These are phyloP conservation scores for Aureobasidium sp. DNA, from an alignment of 2,329 filamentous ascomycete species.

Conservation along the genomic window DNA sequence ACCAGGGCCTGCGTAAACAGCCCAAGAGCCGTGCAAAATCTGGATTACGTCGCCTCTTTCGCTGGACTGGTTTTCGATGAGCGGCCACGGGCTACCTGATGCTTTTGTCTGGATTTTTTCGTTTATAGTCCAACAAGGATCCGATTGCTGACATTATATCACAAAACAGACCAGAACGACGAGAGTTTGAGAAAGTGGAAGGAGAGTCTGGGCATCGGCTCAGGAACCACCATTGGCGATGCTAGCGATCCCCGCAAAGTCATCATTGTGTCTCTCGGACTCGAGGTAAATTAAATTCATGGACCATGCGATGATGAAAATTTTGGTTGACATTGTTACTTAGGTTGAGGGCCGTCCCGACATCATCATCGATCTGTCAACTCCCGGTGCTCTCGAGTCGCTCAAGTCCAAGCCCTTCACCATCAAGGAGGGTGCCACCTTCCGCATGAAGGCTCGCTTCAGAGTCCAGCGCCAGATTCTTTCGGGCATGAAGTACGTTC, in stretches of 20 bases:
- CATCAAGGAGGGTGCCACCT: conserved; percentile 91
- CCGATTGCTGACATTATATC: background rate
- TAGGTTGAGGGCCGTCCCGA: conserved; percentile 66
- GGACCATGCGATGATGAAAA: background rate
- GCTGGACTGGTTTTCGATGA: conserved; percentile 3
- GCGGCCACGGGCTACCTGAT: background rate
- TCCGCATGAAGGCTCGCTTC: conserved; percentile 91
- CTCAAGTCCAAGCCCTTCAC: conserved; percentile 92
- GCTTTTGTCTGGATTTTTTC: background rate
- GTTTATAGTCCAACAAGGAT: too few species aligned
- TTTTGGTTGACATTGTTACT: background rate
- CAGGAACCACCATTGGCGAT: conserved; percentile 45
- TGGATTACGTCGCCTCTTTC: background rate
- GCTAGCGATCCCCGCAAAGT: conserved; percentile 76
- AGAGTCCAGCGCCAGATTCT: conserved; percentile 96
- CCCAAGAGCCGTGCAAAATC: background rate
- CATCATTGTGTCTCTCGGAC: conserved; percentile 84
- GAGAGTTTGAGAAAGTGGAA: conserved; percentile 98
- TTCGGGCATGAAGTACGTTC: conserved; percentile 90
- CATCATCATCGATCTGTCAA: conserved; percentile 80
- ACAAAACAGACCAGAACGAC: conserved; percentile 59
- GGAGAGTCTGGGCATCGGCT: conserved; percentile 81
- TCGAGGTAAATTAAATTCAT: conserved; percentile 48
- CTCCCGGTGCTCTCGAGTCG: conserved; percentile 62
- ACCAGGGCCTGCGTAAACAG: background rate